Evolutionary conservation across 331 rosid genomes (phyloP).

Genomic region (Quercus lobata): DNA sequence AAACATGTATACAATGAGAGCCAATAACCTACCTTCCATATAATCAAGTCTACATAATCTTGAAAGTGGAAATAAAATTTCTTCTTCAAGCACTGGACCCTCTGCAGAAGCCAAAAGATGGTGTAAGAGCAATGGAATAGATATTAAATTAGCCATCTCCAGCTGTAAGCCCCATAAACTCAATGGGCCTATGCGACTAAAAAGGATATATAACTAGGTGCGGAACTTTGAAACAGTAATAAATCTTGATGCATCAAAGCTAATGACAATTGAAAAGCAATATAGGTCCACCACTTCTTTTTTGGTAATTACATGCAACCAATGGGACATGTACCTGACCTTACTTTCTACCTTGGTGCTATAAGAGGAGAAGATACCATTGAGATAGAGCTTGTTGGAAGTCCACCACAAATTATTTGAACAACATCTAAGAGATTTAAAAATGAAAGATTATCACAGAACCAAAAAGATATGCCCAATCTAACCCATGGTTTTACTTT

Average conservation of each 20-base stretch:
- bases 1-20: background rate
- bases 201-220: background rate
- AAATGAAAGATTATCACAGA: background rate
- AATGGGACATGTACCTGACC: no score
- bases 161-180: no score
- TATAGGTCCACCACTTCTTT: background rate
- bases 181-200: background rate
- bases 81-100: conserved; percentile 78
- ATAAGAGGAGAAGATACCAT: no score
- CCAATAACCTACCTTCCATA: conserved; percentile 76
- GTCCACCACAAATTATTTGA: background rate
- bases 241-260: background rate
- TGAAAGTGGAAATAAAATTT: conserved; percentile 93
- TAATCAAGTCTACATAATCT: conserved; percentile 85
- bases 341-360: no score
- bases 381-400: no score
- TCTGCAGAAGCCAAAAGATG: conserved; percentile 43
- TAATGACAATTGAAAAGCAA: background rate
- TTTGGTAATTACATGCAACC: no score
- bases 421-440: background rate
- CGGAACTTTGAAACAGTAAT: background rate
- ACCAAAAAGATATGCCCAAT: background rate
- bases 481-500: background rate
- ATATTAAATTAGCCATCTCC: conserved; percentile 4
- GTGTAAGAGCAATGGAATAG: conserved; percentile 19